Percentiles rank a stretch among this genome's conserved stretches.
Conservation (phyloP, 2,329 filamentous ascomycete genomes). For the Neospermospora avenae region DNA sequence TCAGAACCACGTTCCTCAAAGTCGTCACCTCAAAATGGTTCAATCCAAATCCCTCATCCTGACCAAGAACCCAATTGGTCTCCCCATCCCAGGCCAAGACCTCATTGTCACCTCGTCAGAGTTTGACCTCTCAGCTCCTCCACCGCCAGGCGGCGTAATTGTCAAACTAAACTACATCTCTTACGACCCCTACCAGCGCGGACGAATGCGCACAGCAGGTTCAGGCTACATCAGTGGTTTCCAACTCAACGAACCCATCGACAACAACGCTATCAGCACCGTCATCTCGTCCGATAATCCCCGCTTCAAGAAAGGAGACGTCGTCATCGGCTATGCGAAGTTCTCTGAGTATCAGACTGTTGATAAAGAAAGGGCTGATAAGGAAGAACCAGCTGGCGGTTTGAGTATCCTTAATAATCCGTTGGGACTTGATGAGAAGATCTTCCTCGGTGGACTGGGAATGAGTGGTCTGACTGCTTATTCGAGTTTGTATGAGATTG, state of each 20-base stretch:
- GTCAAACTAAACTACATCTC: constrained; percentile 69
- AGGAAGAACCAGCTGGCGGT: constrained; percentile 38
- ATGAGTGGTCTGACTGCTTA: constrained; percentile 76
- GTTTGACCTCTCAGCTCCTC: constrained; percentile 61
- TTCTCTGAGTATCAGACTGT: constrained; percentile 67
- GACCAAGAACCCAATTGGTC: constrained; percentile 61
- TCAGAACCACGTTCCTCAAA: background rate
- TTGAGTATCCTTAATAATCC: constrained; percentile 64
- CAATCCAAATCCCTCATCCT: constrained; percentile 73
- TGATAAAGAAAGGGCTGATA: constrained; percentile 34
- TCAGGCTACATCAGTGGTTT: constrained; percentile 48
- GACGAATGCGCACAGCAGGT: constrained; percentile 60
- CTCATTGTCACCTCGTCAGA: constrained; percentile 61
- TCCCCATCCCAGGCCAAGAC: constrained; percentile 67
- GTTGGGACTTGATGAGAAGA: constrained; percentile 56
- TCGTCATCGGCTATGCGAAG: constrained; percentile 54
- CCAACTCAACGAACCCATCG: constrained; percentile 57
- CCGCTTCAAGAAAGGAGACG: constrained; percentile 63
- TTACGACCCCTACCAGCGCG: constrained; percentile 81
- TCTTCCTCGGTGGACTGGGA: constrained; percentile 72
- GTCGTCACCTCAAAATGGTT: constrained; percentile 31
- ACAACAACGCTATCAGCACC: constrained; percentile 60
- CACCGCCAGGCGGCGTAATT: constrained; percentile 63
- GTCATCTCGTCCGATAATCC: constrained; percentile 64
- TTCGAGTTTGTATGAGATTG: constrained; percentile 69